A percentile compares a stretch with the other conserved stretches of the same genome.
Evolutionary conservation across 805 yeast species (phyloP).

Genomic region (Lipomyces chichibuensis): DNA sequence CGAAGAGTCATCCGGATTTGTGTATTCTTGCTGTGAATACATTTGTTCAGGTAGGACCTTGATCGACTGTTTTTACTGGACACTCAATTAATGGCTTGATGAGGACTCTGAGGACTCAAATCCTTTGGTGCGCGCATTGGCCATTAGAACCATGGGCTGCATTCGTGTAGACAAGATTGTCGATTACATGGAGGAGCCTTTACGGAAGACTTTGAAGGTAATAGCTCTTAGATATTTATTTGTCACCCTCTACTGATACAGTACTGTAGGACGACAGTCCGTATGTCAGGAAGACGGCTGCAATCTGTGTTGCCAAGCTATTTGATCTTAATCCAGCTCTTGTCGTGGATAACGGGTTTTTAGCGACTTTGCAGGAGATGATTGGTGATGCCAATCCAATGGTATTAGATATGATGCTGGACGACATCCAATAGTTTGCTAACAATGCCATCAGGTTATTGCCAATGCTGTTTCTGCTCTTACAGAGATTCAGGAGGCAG

Average conservation of each 20-base stretch:
- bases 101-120: constrained; percentile 92
- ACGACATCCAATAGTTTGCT: background rate
- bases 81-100: background rate
- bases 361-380: constrained; percentile 65
- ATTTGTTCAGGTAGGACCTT: constrained; percentile 61
- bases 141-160: constrained; percentile 98
- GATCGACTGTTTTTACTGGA: background rate
- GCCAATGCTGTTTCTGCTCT: constrained; percentile 90
- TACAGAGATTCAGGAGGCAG: constrained; percentile 76
- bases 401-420: constrained; percentile 49
- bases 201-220: constrained; percentile 69
- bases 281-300: constrained; percentile 96
- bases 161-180: constrained; percentile 93
- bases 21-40: constrained; percentile 96
- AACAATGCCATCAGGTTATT: constrained; percentile 50
- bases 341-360: constrained; percentile 85
- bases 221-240: background rate
- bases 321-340: constrained; percentile 80
- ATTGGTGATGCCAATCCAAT: constrained; percentile 90
- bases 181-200: constrained; percentile 90
- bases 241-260: constrained; percentile 2
- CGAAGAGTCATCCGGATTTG: constrained; percentile 93
- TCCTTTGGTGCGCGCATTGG: constrained; percentile 92
- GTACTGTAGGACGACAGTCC: constrained; percentile 77
- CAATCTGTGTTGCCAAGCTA: constrained; percentile 92